Evolutionary conservation across 495 filamentous ascomycete species (phyloP), one percentile per base, ranked within the genome.

Genomic region (Annulohypoxylon maeteangense): DNA sequence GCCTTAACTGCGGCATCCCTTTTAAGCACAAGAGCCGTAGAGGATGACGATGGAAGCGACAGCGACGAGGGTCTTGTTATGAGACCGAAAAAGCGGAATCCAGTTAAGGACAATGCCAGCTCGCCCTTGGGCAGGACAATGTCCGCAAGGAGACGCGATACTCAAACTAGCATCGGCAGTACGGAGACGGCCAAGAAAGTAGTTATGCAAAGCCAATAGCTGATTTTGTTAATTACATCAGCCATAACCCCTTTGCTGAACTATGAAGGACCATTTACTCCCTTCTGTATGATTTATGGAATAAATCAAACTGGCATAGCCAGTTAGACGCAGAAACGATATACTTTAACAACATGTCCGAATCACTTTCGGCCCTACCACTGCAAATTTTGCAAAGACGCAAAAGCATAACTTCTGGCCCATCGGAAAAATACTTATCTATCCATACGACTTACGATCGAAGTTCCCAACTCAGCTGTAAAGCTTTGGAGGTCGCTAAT

Each of bases 151-250:
- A 75, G 86, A 32, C 79, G 85, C 32, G 81, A 83, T 65, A 87
- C 85, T 0, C 85, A 86, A 64, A 82, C 81, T 1, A 86, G 83
- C 45, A 81, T 85, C 14, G 81, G 81, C 47, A 87, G 85, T 67
- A 86, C 84, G 3, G 86, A 87, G 38, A 88, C 86, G 47, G 86
- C 86, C 38, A 87, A 87, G 77, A 87, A 86, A 75, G 56, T 88
- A 20, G n/a, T 75, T 40, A 76, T 81, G 53, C 70, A 55, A 57
- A 72, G 62, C 59, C 55, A 23, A 67, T 65, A 64, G 48, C 57
- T 32, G 54, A 7, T 45, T 7, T 14, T 27, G 20, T 22, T 10
- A 27, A 40, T 14, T 56, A 38, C 31, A 4, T 5, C 7, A 14
- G 23, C 18, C 7, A 44, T 18, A n/a, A 25, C 23, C 11, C 20